A percentile compares a stretch with the other conserved stretches of the same genome.
These are phyloP conservation scores for Heterococcus sp. DNA, from an alignment of 108 stramenopile genomes.

Conservation along the genomic window DNA sequence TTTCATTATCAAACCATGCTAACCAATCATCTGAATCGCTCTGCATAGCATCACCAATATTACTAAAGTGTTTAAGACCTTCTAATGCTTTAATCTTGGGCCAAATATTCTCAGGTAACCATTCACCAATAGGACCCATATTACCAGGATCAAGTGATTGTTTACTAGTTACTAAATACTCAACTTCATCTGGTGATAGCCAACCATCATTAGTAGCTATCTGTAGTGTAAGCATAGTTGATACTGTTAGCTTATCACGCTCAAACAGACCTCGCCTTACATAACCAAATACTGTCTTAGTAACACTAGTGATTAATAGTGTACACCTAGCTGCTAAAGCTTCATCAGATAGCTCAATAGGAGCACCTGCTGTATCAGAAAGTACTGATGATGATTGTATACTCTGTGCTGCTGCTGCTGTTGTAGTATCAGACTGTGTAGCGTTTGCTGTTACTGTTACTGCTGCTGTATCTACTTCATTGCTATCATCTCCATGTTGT, in stretches of 20 bases:
- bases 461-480: not conserved
- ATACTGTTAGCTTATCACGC: conserved; percentile 71
- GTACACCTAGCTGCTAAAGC: conserved; percentile 53
- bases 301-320: conserved; percentile 43
- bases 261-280: conserved; percentile 72
- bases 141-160: conserved; percentile 64
- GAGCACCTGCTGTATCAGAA: not conserved
- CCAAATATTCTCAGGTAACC: conserved; percentile 73
- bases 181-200: conserved; percentile 60
- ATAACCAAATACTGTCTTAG: conserved; percentile 67
- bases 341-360: conserved; percentile 62
- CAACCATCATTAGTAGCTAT: conserved; percentile 66
- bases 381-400: too few relatives aligned
- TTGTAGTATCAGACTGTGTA: not conserved
- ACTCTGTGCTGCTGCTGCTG: conserved; percentile 8
- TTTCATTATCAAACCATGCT: conserved; percentile 68
- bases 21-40: conserved; percentile 72
- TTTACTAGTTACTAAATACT: conserved; percentile 60
- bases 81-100: conserved; percentile 70
- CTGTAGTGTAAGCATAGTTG: conserved; percentile 65
- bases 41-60: conserved; percentile 74
- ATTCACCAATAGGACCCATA: conserved; percentile 73
- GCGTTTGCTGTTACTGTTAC: not conserved
- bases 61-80: conserved; percentile 56
- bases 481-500: not conserved